Evolutionary conservation across 208 protist species (phyloP).

Genomic region (Acanthamoeba healyi): DNA sequence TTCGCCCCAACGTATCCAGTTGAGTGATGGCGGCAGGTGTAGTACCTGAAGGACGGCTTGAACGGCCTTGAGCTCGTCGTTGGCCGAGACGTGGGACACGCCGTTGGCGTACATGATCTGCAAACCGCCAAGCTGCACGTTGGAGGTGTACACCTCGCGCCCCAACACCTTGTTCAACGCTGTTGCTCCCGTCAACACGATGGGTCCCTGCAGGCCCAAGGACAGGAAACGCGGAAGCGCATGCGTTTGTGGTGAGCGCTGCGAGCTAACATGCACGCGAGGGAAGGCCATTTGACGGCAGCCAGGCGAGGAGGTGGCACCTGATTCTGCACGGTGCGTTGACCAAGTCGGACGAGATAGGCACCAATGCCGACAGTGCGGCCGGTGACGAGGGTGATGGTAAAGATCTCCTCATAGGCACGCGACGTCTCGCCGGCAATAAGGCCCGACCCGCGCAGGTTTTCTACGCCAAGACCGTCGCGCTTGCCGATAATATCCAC

Average conservation of each 20-base stretch:
- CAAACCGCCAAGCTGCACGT: slow-evolving; percentile 97
- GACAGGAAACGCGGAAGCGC: too few species aligned
- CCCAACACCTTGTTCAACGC: slow-evolving; percentile 96
- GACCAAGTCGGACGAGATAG: slow-evolving; percentile 98
- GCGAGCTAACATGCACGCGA: not conserved
- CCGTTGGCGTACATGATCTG: slow-evolving; percentile 98
- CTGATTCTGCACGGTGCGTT: slow-evolving; percentile 96
- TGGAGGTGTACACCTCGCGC: slow-evolving; percentile 97
- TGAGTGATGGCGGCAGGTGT: slow-evolving; percentile 96
- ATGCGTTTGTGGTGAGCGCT: slow-evolving; percentile 58
- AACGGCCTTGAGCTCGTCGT: slow-evolving; percentile 93
- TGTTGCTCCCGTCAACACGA: slow-evolving; percentile 96
- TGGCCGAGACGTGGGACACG: slow-evolving; percentile 94
- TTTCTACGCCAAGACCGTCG: slow-evolving; percentile 98
- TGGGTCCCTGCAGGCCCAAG: slow-evolving; percentile 87
- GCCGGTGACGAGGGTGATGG: slow-evolving; percentile 97
- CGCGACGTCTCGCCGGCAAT: slow-evolving; percentile 98
- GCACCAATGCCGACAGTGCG: slow-evolving; percentile 98
- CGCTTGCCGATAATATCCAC: slow-evolving; percentile 94
- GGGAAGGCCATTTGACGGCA: not conserved
- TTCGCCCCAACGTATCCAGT: slow-evolving; percentile 85
- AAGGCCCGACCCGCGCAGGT: slow-evolving; percentile 96
- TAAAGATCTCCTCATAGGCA: slow-evolving; percentile 97
- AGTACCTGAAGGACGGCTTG: slow-evolving; percentile 86
- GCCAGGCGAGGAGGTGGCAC: not conserved